A percentile compares a stretch with the other conserved stretches of the same genome.
Conservation (phyloP, 257 asterid genomes). For the Solanum chilense region DNA sequence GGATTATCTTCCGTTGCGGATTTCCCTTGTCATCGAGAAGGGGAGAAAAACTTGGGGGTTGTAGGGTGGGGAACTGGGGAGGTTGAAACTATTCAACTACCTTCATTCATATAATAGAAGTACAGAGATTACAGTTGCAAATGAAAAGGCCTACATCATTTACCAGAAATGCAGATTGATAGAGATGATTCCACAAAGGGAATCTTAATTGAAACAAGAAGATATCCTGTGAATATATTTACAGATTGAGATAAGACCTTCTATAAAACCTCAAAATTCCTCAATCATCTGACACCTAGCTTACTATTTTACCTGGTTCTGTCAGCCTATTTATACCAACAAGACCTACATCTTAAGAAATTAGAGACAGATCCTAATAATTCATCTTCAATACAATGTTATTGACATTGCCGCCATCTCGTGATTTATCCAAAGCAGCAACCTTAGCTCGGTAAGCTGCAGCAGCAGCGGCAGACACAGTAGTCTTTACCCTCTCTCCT, state of each 20-base stretch:
- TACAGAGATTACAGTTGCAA: neutral
- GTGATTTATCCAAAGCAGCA: constrained; percentile 29
- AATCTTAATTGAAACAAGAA: constrained; percentile 2
- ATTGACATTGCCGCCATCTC: constrained; percentile 4
- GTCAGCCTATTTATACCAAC: constrained; percentile 24
- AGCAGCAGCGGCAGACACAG: constrained; percentile 27
- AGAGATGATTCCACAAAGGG: neutral
- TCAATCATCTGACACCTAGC: constrained; percentile 20
- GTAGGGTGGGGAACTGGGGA: neutral
- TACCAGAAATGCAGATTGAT: neutral
- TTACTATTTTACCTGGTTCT: constrained; percentile 10
- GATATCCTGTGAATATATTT: constrained; percentile 34
- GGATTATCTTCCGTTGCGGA: too few species aligned
- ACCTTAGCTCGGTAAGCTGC: constrained; percentile 45
- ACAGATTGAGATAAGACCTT: constrained; percentile 24
- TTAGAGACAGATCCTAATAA: neutral
- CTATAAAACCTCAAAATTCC: constrained; percentile 17
- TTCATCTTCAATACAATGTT: constrained; percentile 35
- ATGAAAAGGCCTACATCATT: neutral
- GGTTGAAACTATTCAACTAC: neutral
- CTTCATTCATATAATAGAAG: constrained; percentile 5
- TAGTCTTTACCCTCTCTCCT: constrained; percentile 30
- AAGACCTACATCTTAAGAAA: constrained; percentile 8
- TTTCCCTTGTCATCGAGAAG: too few species aligned
- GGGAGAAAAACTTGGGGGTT: too few species aligned